Conservation (phyloP, 2,329 filamentous ascomycete species). For the Penicillium crustosum region DNA sequence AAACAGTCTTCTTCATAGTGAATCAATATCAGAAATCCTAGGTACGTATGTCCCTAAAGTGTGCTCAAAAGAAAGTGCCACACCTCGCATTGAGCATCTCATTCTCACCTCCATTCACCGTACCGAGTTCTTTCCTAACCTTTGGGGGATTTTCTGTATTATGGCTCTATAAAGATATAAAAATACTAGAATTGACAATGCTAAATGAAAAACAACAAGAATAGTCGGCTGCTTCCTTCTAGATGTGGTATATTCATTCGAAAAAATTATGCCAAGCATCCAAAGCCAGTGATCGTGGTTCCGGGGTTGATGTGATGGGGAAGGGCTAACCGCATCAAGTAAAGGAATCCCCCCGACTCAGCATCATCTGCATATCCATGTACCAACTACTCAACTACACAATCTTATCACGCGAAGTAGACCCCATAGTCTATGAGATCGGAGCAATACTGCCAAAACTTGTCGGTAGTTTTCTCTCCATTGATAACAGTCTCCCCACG, state of each 20-base stretch:
- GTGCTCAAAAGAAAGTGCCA: no score
- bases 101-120: no score
- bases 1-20: not conserved
- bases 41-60: no score
- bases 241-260: no score
- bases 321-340: slow-evolving; percentile 15
- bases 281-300: not conserved
- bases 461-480: not conserved
- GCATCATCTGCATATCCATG: not conserved
- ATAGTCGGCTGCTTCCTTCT: no score
- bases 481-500: not conserved
- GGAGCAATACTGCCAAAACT: not conserved
- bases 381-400: not conserved
- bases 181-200: no score
- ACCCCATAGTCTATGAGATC: not conserved
- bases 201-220: no score
- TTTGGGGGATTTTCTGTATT: no score
- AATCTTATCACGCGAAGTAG: not conserved
- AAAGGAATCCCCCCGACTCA: slow-evolving; percentile 10
- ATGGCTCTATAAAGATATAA: no score
- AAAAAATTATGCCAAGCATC: not conserved
- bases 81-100: no score
- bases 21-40: not conserved
- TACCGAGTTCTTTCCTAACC: no score
- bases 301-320: not conserved